These are phyloP conservation scores for Clausena lansium DNA, from an alignment of 345 rosid genomes.

Conservation along the genomic window DNA sequence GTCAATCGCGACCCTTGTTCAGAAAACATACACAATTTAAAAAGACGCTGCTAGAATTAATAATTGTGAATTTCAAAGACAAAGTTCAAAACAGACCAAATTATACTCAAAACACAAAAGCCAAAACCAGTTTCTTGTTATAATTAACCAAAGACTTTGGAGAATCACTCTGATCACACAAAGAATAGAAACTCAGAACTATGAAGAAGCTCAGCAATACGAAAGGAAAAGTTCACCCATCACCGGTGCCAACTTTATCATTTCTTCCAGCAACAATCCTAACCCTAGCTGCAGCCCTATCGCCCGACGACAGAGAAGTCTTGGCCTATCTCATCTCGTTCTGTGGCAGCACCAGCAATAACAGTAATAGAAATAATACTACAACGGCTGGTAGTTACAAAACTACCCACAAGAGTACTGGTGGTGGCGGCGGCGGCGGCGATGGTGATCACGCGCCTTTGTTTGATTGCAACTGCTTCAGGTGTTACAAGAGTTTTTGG, in stretches of 20 bases:
- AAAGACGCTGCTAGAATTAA: neutral
- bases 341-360: slow-evolving; percentile 7
- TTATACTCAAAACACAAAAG: neutral
- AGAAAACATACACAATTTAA: neutral
- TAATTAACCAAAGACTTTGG: neutral
- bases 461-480: slow-evolving; percentile 42
- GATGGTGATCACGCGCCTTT: slow-evolving; percentile 20
- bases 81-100: neutral
- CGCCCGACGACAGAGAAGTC: slow-evolving; percentile 39
- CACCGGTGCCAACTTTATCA: slow-evolving; percentile 21
- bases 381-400: neutral
- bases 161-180: neutral
- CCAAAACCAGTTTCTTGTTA: too few species aligned
- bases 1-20: neutral
- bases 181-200: neutral
- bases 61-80: neutral
- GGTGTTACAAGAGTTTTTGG: slow-evolving; percentile 47
- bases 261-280: slow-evolving; percentile 43
- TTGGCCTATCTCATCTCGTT: slow-evolving; percentile 45
- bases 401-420: neutral
- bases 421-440: neutral
- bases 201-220: slow-evolving; percentile 29
- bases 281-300: slow-evolving; percentile 32
- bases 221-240: slow-evolving; percentile 39
- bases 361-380: too few species aligned